Evolutionary conservation across 768 basidiomycete species (phyloP).

Genomic region (Daedaleopsis sinensis): DNA sequence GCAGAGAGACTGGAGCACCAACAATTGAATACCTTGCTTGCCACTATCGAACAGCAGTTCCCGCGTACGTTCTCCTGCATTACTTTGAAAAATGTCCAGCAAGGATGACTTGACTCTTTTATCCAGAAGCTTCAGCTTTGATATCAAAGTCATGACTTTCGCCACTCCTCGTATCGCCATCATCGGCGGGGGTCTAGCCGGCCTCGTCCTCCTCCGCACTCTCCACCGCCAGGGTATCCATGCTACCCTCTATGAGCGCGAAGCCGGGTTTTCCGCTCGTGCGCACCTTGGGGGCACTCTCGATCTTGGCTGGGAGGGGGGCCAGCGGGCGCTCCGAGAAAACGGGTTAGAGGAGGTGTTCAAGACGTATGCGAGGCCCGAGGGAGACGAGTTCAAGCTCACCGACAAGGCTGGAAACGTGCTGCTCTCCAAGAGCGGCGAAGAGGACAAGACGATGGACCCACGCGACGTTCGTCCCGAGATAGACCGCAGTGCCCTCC

Average conservation of each 20-base stretch:
- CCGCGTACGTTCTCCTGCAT: too few relatives aligned
- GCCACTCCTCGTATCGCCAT: background rate
- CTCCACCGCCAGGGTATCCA: constrained; percentile 1
- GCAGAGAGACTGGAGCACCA: too few relatives aligned
- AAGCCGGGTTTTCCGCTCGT: background rate
- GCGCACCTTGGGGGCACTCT: background rate
- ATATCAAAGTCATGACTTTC: background rate
- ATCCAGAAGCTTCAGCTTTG: too few relatives aligned
- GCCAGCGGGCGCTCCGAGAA: background rate
- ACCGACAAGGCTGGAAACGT: background rate
- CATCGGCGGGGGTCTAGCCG: constrained; percentile 4
- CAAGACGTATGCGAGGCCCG: background rate
- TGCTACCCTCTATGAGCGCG: background rate
- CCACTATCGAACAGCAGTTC: too few relatives aligned
- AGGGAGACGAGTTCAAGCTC: background rate
- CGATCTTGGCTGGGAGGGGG: background rate
- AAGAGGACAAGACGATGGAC: background rate
- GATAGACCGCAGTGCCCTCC: background rate
- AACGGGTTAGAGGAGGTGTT: background rate
- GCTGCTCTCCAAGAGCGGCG: background rate
- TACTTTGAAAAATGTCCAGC: too few relatives aligned
- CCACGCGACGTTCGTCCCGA: background rate
- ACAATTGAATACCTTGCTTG: too few relatives aligned
- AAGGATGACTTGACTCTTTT: too few relatives aligned
- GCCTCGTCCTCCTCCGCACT: constrained; percentile 1